Base-by-base conservation (phyloP, 139 green algal genomes). In the Cymbomonas tetramitiformis region DNA sequence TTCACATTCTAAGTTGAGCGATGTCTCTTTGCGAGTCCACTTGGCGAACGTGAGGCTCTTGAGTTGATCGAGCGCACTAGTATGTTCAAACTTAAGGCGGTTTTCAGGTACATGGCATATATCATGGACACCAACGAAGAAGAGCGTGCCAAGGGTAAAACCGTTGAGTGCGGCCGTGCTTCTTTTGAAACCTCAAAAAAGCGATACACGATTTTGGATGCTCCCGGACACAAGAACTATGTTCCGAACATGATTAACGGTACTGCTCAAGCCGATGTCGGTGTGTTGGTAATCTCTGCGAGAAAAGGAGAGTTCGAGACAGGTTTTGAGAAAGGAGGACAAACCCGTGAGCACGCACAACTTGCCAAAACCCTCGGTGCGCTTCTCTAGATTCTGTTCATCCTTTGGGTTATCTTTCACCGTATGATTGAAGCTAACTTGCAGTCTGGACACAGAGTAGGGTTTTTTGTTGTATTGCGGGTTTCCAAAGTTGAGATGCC, bases 41-140 rank as follows among this genome's bases (percentile, higher is more conserved):
- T n/a, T n/a, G n/a, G n/a, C n/a, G n/a, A n/a, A n/a, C n/a, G n/a
- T n/a, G n/a, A n/a, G n/a, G n/a, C n/a, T n/a, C n/a, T n/a, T n/a
- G n/a, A n/a, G n/a, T n/a, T n/a, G n/a, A n/a, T n/a, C n/a, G n/a
- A n/a, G n/a, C n/a, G n/a, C n/a, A n/a, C n/a, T n/a, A n/a, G n/a
- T n/a, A n/a, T n/a, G n/a, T n/a, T n/a, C n/a, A n/a, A n/a, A n/a
- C n/a, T n/a, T n/a, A n/a, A n/a, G n/a, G n/a, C n/a, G n/a, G n/a
- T n/a, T n/a, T n/a, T n/a, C n/a, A 10, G n/a, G n/a, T 94, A 93
- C 73, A 93, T 93, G 85, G 92, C 92, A 0, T 99, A 99, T 73
- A 97, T 99, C 79, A 99, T 99, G 92, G 92, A 99, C 74, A 98
- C 89, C 36, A 98, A 97, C 52, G 89, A 98, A 63, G 92, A 99